phyloP scores from a whole-genome alignment of 495 filamentous ascomycete genomes.

The Penicillium turbatum region DNA sequence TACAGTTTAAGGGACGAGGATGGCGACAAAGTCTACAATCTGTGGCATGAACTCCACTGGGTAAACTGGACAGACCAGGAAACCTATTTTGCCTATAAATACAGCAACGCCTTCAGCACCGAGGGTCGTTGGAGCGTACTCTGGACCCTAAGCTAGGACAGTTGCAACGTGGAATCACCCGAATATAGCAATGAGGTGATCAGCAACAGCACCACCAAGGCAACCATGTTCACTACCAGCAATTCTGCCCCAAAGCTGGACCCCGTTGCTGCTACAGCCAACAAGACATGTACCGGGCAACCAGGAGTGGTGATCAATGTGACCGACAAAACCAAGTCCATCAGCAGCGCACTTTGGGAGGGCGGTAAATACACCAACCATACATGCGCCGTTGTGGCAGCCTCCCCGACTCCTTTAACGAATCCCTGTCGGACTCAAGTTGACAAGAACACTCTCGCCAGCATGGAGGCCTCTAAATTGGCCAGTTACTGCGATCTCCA shows the following conservation, averaged over 20 bases:
- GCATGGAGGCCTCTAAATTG: not conserved
- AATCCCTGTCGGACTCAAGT: not conserved
- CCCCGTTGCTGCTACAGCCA: conserved; percentile 24
- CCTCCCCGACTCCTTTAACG: not conserved
- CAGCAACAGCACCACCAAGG: conserved; percentile 5
- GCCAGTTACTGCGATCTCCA: no score
- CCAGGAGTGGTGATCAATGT: conserved; percentile 4
- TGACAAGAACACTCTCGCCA: not conserved
- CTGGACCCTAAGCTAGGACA: conserved; percentile 21
- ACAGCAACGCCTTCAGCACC: not conserved
- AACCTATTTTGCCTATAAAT: conserved; percentile 18
- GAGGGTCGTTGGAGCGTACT: conserved; percentile 2
- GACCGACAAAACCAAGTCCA: conserved; percentile 6
- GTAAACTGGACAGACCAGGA: conserved; percentile 14
- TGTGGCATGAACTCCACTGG: not conserved
- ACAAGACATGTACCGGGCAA: conserved; percentile 7
- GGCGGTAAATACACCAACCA: not conserved
- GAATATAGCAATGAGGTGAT: not conserved
- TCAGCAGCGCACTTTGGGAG: not conserved
- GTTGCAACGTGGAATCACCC: conserved; percentile 7
- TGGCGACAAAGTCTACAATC: not conserved
- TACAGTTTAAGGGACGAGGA: not conserved
- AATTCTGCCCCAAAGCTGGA: conserved; percentile 4
- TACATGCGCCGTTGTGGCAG: not conserved
- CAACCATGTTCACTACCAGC: conserved; percentile 11